A percentile compares a stretch with the other conserved stretches of the same genome.
Evolutionary conservation across 2,329 filamentous ascomycete genomes (phyloP).

Genomic region (Trichoderma sp.): DNA sequence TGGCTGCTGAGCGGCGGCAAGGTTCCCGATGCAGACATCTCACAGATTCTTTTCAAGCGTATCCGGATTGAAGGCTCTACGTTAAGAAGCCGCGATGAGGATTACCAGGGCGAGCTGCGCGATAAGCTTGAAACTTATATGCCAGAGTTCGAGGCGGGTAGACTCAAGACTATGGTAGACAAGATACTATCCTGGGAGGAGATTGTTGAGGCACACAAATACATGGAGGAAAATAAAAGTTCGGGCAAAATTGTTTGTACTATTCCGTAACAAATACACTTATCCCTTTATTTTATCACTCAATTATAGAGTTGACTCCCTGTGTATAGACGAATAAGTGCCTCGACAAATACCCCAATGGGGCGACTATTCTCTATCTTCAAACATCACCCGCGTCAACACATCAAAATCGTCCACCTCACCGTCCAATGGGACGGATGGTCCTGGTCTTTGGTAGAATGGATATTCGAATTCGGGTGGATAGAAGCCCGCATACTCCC

Average conservation of each 20-base stretch:
- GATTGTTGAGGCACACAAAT: background rate
- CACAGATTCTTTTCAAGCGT: background rate
- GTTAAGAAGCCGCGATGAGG: background rate
- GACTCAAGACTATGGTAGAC: background rate
- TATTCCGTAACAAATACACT: background rate
- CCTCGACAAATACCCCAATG: too few relatives aligned
- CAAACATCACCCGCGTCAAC: too few relatives aligned
- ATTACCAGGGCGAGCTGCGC: background rate
- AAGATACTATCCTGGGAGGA: background rate
- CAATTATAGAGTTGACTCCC: background rate
- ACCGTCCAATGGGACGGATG: too few relatives aligned
- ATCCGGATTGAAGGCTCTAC: background rate
- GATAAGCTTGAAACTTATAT: background rate
- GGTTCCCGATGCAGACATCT: background rate
- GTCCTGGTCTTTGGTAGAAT: too few relatives aligned
- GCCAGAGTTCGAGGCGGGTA: background rate
- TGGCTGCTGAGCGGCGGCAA: background rate
- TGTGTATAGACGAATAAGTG: too few relatives aligned
- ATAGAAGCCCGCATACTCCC: too few relatives aligned
- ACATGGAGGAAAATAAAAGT: background rate
- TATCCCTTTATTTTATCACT: background rate
- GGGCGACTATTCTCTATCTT: too few relatives aligned
- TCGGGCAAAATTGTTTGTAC: background rate
- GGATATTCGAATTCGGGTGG: too few relatives aligned
- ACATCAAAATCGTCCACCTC: too few relatives aligned